A percentile compares a stretch with the other conserved stretches of the same genome.
Evolutionary conservation across 306 rosid species (phyloP).

Genomic region (Vicia sativa): DNA sequence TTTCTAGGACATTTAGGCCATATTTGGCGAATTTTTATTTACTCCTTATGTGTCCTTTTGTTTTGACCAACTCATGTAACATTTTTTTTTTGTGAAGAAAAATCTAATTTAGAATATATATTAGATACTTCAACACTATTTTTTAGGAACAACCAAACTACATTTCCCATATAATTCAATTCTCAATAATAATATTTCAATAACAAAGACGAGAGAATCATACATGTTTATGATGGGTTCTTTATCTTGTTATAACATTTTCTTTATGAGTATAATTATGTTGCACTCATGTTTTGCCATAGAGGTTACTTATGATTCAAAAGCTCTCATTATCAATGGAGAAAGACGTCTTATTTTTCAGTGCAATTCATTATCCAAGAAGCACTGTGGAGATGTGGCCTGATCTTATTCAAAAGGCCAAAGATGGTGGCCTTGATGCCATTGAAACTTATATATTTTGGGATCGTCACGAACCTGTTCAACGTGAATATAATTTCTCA

Average conservation of each 20-base stretch:
- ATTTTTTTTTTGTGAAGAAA: too few species aligned
- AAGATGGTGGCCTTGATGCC: constrained; percentile 6
- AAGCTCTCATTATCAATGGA: not conserved
- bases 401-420: not conserved
- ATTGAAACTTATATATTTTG: constrained; percentile 1
- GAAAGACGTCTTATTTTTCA: not conserved
- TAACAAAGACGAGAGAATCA: not conserved
- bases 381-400: constrained; percentile 1
- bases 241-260: not conserved
- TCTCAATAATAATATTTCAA: not conserved
- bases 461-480: not conserved
- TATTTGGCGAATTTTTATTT: too few species aligned
- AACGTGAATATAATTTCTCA: not conserved
- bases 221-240: not conserved
- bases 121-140: not conserved
- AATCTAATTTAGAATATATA: not conserved
- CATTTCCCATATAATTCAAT: not conserved
- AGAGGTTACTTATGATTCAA: not conserved
- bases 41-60: not conserved
- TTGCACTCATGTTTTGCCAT: not conserved
- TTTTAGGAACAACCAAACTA: not conserved
- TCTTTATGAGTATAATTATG: not conserved
- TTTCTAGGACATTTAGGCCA: too few species aligned
- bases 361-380: not conserved
- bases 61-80: not conserved